These are phyloP conservation scores for Teratosphaeria pseudoeucalypti DNA, from an alignment of 2,329 filamentous ascomycete species.

Conservation along the genomic window DNA sequence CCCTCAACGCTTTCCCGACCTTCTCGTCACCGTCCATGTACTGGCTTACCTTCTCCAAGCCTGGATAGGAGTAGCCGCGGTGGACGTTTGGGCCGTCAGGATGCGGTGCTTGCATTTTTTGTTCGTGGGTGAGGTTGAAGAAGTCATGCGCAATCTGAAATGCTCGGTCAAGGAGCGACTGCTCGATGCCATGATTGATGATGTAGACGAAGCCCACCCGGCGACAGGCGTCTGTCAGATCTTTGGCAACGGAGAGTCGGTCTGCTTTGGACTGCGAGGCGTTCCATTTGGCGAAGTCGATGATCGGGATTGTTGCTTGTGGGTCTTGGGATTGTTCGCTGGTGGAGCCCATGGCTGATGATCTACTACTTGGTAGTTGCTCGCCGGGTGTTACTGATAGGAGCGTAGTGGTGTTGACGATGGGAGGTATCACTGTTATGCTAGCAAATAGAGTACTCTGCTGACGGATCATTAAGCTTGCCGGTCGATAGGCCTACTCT, in stretches of 20 bases:
- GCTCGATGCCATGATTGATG: constrained; percentile 28
- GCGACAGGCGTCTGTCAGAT: constrained; percentile 30
- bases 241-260: constrained; percentile 13
- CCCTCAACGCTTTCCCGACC: constrained; percentile 5
- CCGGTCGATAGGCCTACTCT: neutral
- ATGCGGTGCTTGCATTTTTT: constrained; percentile 31
- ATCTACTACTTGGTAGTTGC: neutral
- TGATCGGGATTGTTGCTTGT: constrained; percentile 10
- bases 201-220: constrained; percentile 34
- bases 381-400: neutral
- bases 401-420: neutral
- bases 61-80: constrained; percentile 30
- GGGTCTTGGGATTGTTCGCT: neutral
- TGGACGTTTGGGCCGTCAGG: constrained; percentile 29
- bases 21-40: constrained; percentile 7
- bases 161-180: constrained; percentile 20
- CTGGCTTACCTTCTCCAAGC: constrained; percentile 27
- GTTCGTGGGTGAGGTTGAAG: constrained; percentile 26
- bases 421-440: neutral
- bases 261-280: neutral
- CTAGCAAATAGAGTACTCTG: neutral
- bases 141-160: constrained; percentile 25
- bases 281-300: constrained; percentile 14
- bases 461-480: neutral
- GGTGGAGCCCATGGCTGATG: neutral